Evolutionary conservation across 306 rosid species (phyloP).

Genomic region (Malus sieversii): DNA sequence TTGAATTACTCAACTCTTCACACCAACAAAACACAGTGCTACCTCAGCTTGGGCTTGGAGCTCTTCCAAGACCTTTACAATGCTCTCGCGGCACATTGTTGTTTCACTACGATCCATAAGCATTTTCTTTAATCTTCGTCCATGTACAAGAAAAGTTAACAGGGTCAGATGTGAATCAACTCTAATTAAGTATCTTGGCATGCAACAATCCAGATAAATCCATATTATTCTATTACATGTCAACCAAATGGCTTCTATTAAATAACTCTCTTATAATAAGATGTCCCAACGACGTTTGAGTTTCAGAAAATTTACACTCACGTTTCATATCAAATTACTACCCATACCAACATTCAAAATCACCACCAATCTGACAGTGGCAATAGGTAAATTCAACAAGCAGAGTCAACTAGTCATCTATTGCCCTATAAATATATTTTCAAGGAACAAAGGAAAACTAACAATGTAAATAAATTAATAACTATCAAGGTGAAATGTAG

Average conservation of each 20-base stretch:
- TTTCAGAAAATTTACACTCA: neutral
- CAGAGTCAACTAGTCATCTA: neutral
- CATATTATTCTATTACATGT: neutral
- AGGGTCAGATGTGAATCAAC: slow-evolving; percentile 2
- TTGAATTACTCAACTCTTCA: slow-evolving; percentile 48
- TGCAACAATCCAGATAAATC: neutral
- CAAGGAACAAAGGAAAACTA: neutral
- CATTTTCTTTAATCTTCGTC: slow-evolving; percentile 75
- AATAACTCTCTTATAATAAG: neutral
- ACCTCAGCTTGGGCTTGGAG: slow-evolving; percentile 94
- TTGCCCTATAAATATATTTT: neutral
- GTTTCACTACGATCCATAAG: slow-evolving; percentile 45
- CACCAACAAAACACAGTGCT: slow-evolving; percentile 81
- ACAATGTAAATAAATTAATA: neutral
- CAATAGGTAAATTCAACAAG: neutral
- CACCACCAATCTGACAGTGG: neutral
- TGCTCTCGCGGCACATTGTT: slow-evolving; percentile 51
- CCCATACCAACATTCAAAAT: neutral
- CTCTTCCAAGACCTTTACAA: slow-evolving; percentile 70
- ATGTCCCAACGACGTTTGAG: neutral
- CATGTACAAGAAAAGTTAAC: slow-evolving; percentile 13
- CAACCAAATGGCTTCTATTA: neutral
- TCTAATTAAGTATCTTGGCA: neutral
- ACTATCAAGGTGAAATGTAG: neutral
- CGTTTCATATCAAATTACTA: neutral